A percentile compares a stretch with the other conserved stretches of the same genome.
Evolutionary conservation across 129 eudicot species (phyloP).

Genomic region (Escallonia rubra): DNA sequence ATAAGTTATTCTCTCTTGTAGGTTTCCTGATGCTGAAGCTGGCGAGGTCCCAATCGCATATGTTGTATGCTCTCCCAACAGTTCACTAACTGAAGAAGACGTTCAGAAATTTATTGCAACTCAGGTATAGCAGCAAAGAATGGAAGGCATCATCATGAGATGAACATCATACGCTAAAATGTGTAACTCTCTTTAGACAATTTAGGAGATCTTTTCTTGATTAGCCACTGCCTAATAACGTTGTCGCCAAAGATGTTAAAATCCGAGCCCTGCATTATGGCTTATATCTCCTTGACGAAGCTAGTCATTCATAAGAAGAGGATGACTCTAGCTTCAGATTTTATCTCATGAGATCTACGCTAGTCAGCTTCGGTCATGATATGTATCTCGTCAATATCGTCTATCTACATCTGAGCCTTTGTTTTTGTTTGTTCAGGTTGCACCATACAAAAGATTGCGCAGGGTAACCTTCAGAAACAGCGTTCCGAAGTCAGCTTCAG

Average conservation of each 20-base stretch:
- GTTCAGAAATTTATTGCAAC: conserved; percentile 69
- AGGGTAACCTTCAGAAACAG: conserved; percentile 59
- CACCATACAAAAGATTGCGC: conserved; percentile 80
- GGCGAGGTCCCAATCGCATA: conserved; percentile 87
- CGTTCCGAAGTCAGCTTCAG: conserved; percentile 83
- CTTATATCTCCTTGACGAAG: too few relatives aligned
- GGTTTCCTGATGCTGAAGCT: conserved; percentile 92
- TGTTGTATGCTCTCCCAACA: conserved; percentile 71
- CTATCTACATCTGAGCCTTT: not conserved
- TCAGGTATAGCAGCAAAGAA: conserved; percentile 36
- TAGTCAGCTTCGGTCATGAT: too few relatives aligned
- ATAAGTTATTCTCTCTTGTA: conserved; percentile 6
- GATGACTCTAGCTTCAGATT: too few relatives aligned
- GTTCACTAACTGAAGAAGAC: conserved; percentile 70
- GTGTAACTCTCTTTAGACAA: not conserved
- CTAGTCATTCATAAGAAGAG: too few relatives aligned
- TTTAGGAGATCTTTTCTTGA: not conserved
- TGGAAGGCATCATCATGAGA: too few relatives aligned
- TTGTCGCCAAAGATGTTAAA: too few relatives aligned
- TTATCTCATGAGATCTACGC: too few relatives aligned
- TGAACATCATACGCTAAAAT: too few relatives aligned
- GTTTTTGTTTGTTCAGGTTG: conserved; percentile 40
- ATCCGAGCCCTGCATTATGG: too few relatives aligned
- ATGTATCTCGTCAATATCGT: too few relatives aligned
- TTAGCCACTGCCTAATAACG: not conserved